These are phyloP conservation scores for Perilla frutescens DNA, from an alignment of 257 asterid genomes.

Conservation along the genomic window DNA sequence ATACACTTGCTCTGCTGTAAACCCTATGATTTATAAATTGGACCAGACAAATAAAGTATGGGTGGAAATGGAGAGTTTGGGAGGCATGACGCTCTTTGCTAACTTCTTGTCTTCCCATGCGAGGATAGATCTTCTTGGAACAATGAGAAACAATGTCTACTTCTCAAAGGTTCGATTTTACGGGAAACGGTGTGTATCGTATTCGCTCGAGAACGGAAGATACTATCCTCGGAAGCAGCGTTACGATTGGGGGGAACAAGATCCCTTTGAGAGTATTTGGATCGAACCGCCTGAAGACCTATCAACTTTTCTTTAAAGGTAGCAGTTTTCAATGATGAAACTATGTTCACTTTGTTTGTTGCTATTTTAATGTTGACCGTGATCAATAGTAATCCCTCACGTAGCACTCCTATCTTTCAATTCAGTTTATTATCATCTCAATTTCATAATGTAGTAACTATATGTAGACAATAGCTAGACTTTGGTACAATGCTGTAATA, in stretches of 20 bases:
- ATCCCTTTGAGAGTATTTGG: constrained; percentile 83
- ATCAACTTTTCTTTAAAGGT: constrained; percentile 53
- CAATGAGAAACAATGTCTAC: constrained; percentile 76
- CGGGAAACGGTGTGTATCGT: constrained; percentile 81
- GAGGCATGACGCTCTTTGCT: constrained; percentile 79
- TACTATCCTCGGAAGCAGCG: constrained; percentile 83
- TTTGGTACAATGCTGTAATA: constrained; percentile 32
- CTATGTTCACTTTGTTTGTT: constrained; percentile 13
- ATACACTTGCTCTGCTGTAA: constrained; percentile 71
- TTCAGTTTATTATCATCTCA: constrained; percentile 19
- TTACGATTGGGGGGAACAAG: constrained; percentile 85
- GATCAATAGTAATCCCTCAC: neutral
- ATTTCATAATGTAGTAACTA: constrained; percentile 14
- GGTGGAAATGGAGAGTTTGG: constrained; percentile 70
- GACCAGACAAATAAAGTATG: constrained; percentile 66
- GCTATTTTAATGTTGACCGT: constrained; percentile 17
- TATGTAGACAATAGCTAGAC: constrained; percentile 35
- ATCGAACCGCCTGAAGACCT: constrained; percentile 85
- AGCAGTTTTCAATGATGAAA: neutral
- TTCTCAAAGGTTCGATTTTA: constrained; percentile 82
- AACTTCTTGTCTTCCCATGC: constrained; percentile 79
- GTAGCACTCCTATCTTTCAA: constrained; percentile 14
- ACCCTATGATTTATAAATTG: constrained; percentile 75
- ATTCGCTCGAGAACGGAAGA: constrained; percentile 61
- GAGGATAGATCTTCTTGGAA: constrained; percentile 78